Percentiles rank a stretch among this genome's conserved stretches.
Evolutionary conservation across 2,329 filamentous ascomycete genomes (phyloP).

Genomic region (Trichoderma breve): DNA sequence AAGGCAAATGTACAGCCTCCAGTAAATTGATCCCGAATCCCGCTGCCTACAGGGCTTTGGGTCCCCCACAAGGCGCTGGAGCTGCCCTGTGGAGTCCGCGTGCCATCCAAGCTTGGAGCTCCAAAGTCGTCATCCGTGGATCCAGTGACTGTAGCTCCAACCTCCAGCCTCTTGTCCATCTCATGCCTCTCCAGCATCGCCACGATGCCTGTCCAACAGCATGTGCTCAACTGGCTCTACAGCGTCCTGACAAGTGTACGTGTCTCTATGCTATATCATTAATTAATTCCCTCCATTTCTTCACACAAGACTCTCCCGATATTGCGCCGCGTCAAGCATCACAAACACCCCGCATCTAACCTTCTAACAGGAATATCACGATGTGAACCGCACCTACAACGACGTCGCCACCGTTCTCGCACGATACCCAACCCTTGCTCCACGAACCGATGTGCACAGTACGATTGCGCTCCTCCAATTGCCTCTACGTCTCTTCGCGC

Average conservation of each 20-base stretch:
- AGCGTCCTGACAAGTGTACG: slow-evolving; percentile 77
- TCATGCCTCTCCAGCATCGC: slow-evolving; percentile 18
- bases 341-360: slow-evolving; percentile 3
- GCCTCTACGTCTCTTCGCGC: background rate
- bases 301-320: background rate
- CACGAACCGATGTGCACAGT: slow-evolving; percentile 95
- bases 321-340: background rate
- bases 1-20: background rate
- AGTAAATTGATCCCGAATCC: background rate
- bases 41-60: background rate
- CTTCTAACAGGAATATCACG: slow-evolving; percentile 73
- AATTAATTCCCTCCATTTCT: background rate
- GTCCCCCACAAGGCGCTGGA: slow-evolving; percentile 1
- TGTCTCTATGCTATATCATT: background rate
- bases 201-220: slow-evolving; percentile 73
- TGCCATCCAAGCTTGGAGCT: background rate
- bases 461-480: slow-evolving; percentile 34
- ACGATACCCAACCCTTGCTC: slow-evolving; percentile 74
- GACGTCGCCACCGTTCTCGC: slow-evolving; percentile 82
- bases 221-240: slow-evolving; percentile 93
- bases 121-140: slow-evolving; percentile 1
- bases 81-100: background rate
- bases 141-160: slow-evolving; percentile 1
- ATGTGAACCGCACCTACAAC: slow-evolving; percentile 89
- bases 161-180: background rate